These are phyloP conservation scores for Lasiosphaeris hirsuta DNA, from an alignment of 495 filamentous ascomycete species.

Conservation along the genomic window DNA sequence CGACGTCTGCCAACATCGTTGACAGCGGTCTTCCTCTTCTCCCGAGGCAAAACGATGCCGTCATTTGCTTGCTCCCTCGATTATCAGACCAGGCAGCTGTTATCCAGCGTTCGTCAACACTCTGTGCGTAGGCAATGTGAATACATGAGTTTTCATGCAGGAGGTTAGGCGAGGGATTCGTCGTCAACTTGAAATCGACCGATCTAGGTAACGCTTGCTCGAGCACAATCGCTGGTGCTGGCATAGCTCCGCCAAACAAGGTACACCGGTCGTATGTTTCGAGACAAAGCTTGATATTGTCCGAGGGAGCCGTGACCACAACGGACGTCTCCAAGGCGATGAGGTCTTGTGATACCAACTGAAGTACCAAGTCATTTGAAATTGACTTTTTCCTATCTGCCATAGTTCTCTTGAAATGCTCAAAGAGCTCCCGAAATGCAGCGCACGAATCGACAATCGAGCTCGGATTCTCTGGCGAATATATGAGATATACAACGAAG, in stretches of 20 bases:
- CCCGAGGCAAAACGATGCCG: slow-evolving; percentile 73
- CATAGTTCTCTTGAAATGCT: slow-evolving; percentile 58
- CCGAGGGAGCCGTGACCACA: slow-evolving; percentile 61
- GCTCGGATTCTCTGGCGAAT: slow-evolving; percentile 62
- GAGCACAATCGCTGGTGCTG: slow-evolving; percentile 71
- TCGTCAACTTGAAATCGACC: slow-evolving; percentile 75
- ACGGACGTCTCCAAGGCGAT: slow-evolving; percentile 64
- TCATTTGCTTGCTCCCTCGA: slow-evolving; percentile 70
- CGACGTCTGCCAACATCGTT: slow-evolving; percentile 59
- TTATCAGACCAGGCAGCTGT: slow-evolving; percentile 91
- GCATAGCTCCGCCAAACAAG: slow-evolving; percentile 47
- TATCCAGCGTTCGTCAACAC: slow-evolving; percentile 81
- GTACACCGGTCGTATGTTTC: slow-evolving; percentile 88
- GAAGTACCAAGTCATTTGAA: slow-evolving; percentile 71
- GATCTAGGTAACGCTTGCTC: slow-evolving; percentile 65
- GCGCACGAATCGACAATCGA: slow-evolving; percentile 73
- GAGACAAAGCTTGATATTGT: slow-evolving; percentile 66
- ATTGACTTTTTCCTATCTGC: slow-evolving; percentile 48
- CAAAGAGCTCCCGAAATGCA: slow-evolving; percentile 72
- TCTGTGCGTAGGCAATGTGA: slow-evolving; percentile 82
- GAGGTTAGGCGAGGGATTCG: slow-evolving; percentile 64
- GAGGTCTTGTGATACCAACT: slow-evolving; percentile 73
- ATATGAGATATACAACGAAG: slow-evolving; percentile 83
- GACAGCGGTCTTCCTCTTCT: slow-evolving; percentile 56
- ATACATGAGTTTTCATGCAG: slow-evolving; percentile 81